Base-by-base conservation (phyloP, 139 green algal species). In the Spirogloea muscicola region DNA sequence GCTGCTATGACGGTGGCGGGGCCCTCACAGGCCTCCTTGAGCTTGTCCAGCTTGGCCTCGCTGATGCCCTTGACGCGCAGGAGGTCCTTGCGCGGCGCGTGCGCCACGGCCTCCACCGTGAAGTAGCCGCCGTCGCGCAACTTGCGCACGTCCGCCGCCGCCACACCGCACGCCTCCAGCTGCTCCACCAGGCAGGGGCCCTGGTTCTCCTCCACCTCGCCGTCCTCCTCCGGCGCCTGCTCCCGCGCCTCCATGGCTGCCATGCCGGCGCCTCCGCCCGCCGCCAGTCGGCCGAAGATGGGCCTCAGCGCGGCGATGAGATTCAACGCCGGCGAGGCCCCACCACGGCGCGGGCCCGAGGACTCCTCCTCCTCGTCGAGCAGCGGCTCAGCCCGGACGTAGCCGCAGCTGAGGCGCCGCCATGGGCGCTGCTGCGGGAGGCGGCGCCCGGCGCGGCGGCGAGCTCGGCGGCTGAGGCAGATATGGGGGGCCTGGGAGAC, bases 141-240 rank as follows among this genome's bases (percentile, higher is more conserved):
- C 81, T 98, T 98, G 80, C 97, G 95, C 57, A 99, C 91, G 77
- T 99, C 94, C 0, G 83, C 88, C 10, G 91, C 89, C 18, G 77
- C 42, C 21, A 86, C 77, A 5, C 82, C 82, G 16, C 31, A 62
- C 10, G 25, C 37, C 72, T 80, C 34, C 3, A 55, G 21, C 57
- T 64, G 57, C 29, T 64, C 57, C 18, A 64, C 41, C 33, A 34
- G 57, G 33, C 40, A 64, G 57, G 57, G 57, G 41, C 57, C 57
- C 16, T 64, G 55, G n/a, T 44, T 42, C 9, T 21, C 57, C 25
- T 41, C 33, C 25, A 41, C 7, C 57, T 64, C 57, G 33, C 27
- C n/a, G 57, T 18, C 57, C 31, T 64, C 57, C 3, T 64, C 25
- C 25, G 27, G 7, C 29, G 29, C 57, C 18, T 41, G 27, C 29